Base-by-base conservation (phyloP, 2,329 filamentous ascomycete species). In the Fusarium heterosporum region DNA sequence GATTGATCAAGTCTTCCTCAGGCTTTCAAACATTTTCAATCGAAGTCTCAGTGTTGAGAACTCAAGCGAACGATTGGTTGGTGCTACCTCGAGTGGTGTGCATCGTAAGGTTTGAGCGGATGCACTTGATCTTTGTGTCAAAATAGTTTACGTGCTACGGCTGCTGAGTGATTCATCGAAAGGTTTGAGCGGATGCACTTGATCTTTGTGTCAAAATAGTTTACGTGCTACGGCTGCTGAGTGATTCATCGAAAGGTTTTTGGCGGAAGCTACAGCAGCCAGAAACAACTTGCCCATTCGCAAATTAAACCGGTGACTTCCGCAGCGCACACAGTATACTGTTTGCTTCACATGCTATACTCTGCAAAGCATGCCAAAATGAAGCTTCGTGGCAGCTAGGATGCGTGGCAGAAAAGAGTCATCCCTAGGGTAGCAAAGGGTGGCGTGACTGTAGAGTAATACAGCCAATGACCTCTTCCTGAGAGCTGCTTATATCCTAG, bases 361-460 rank as follows among this genome's bases (percentile, higher is more conserved):
- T n/a, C n/a, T n/a, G n/a, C n/a, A 63, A 41, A 38, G 6, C 5
- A 61, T 26, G 45, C 49, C 32, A 49, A 59, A 56, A 36, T 54
- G 52, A 62, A 63, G 64, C 51, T 61, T 49, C 61, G 65, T 62
- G 60, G 55, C 55, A 62, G 65, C 64, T 47, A 25, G 61, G 55
- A 59, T 66, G 51, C 45, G 58, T 67, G 66, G 57, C 66, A 69
- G 57, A 43, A 50, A 65, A 66, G 66, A 69, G 66, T 69, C 66
- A 69, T 67, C 51, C 38, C 17, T 29, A 52, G 34, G 47, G 50
- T 59, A 45, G 29, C 40, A 67, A 64, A 51, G 66, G 65, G 63
- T 45, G 61, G 62, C 61, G 63, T 64, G 50, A 64, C 66, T 61
- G 48, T 47, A 47, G 63, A 42, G 52, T 22, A 41, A 61, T 34